Percentiles rank a stretch among this genome's conserved stretches.
Evolutionary conservation across 495 filamentous ascomycete genomes (phyloP).

Genomic region (Cercophora sp.): DNA sequence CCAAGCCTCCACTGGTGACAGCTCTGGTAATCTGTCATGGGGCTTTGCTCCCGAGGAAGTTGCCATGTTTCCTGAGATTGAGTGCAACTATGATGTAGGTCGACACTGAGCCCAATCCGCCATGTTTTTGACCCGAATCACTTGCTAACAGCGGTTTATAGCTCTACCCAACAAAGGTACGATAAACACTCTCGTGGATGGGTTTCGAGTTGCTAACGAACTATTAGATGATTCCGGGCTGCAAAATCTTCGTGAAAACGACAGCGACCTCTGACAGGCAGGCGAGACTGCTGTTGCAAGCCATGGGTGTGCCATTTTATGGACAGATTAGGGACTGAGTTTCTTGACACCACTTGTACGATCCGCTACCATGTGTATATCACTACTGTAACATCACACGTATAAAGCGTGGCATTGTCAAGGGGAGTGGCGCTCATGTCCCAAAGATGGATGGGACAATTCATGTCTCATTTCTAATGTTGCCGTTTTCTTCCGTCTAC

Average conservation of each 20-base stretch:
- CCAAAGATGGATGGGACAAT: no score
- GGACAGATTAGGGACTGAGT: slow-evolving; percentile 55
- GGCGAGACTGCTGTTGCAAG: slow-evolving; percentile 76
- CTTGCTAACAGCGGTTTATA: slow-evolving; percentile 13
- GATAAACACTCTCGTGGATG: no score
- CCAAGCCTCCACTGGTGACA: slow-evolving; percentile 65
- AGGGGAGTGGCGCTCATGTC: neutral
- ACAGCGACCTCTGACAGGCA: slow-evolving; percentile 85
- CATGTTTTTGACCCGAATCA: no score
- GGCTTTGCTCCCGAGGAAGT: slow-evolving; percentile 70
- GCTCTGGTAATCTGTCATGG: slow-evolving; percentile 79
- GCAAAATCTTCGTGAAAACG: slow-evolving; percentile 82
- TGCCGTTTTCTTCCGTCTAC: neutral
- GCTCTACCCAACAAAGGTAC: slow-evolving; percentile 28
- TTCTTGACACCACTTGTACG: slow-evolving; percentile 18
- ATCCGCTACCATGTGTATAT: slow-evolving; percentile 17
- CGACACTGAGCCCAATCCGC: no score
- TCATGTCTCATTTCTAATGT: no score
- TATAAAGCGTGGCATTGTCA: neutral
- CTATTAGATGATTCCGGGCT: slow-evolving; percentile 88
- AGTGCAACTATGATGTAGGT: slow-evolving; percentile 90
- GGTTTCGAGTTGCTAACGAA: no score
- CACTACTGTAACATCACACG: slow-evolving; percentile 13
- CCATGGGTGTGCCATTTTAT: slow-evolving; percentile 80
- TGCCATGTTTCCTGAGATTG: slow-evolving; percentile 84